These are phyloP conservation scores for Leptographium lundbergii DNA, from an alignment of 2,329 filamentous ascomycete species.

Conservation along the genomic window DNA sequence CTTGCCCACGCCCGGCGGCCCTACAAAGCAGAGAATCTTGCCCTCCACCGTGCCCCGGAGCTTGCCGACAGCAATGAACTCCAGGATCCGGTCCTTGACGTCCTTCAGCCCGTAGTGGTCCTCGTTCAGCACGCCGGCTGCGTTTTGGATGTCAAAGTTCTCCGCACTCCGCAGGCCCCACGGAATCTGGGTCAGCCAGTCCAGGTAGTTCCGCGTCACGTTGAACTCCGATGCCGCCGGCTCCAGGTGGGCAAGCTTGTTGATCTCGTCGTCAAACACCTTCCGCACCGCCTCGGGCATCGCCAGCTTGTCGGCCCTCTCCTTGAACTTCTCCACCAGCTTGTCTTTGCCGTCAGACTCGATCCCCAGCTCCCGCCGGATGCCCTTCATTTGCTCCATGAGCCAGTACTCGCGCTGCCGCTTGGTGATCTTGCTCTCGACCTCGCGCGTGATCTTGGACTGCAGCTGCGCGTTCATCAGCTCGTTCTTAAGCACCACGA, in stretches of 20 bases:
- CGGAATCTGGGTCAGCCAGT: conserved; percentile 96
- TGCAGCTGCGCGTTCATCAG: conserved; percentile 96
- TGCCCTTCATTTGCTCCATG: conserved; percentile 99
- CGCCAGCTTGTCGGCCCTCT: conserved; percentile 82
- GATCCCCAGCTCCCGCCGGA: conserved; percentile 85
- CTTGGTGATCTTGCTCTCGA: conserved; percentile 94
- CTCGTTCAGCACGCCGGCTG: conserved; percentile 81
- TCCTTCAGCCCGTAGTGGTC: conserved; percentile 96
- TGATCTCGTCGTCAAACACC: conserved; percentile 96
- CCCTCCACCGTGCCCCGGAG: conserved; percentile 93
- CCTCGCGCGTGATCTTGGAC: conserved; percentile 95
- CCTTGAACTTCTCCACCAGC: conserved; percentile 91
- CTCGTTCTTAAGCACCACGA: conserved; percentile 93
- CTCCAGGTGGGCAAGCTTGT: conserved; percentile 91
- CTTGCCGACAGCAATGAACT: conserved; percentile 97
- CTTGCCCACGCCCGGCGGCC: conserved; percentile 93
- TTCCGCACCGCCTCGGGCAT: conserved; percentile 97
- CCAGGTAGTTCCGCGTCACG: conserved; percentile 93
- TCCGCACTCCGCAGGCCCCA: conserved; percentile 94
- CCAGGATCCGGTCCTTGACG: conserved; percentile 94
- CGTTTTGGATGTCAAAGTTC: conserved; percentile 91
- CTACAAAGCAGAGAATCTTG: conserved; percentile 96
- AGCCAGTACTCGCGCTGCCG: conserved; percentile 96
- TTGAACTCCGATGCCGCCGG: conserved; percentile 97
- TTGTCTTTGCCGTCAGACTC: conserved; percentile 98